Evolutionary conservation across 148 eudicot species (phyloP).

Genomic region (Polygonum maritimum): DNA sequence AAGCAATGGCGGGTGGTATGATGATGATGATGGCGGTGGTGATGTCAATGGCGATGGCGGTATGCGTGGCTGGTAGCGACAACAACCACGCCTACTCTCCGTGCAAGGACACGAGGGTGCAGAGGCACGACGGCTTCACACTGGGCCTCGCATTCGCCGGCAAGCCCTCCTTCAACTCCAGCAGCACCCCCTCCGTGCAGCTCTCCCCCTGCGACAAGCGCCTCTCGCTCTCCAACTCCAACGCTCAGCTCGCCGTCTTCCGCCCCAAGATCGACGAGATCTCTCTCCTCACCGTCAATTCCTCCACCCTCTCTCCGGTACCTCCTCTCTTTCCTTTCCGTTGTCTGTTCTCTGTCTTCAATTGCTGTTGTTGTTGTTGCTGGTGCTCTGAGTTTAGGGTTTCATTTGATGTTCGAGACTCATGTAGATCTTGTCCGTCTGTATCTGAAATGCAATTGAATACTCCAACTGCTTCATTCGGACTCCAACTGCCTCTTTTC

Average conservation of each 20-base stretch:
- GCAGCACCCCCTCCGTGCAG: slow-evolving; percentile 28
- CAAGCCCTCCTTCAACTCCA: slow-evolving; percentile 25
- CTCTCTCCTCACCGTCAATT: slow-evolving; percentile 61
- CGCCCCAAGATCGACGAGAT: slow-evolving; percentile 75
- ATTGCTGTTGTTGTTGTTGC: not conserved
- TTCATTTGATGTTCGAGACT: too few relatives aligned
- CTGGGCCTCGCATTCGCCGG: slow-evolving; percentile 51
- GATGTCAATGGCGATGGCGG: slow-evolving; percentile 7
- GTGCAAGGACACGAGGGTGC: slow-evolving; percentile 45
- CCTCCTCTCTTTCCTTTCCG: not conserved
- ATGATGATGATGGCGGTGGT: not conserved
- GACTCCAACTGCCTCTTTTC: not conserved
- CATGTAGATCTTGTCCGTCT: too few relatives aligned
- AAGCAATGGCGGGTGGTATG: slow-evolving; percentile 29
- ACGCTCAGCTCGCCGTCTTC: slow-evolving; percentile 48
- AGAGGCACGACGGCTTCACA: slow-evolving; percentile 51
- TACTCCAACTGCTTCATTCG: not conserved
- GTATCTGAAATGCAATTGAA: not conserved
- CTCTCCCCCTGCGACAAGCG: slow-evolving; percentile 60
- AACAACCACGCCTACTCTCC: slow-evolving; percentile 47
- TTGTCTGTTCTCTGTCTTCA: not conserved
- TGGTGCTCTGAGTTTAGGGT: too few relatives aligned
- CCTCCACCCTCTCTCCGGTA: slow-evolving; percentile 52
- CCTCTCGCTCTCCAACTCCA: slow-evolving; percentile 31
- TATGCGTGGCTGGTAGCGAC: slow-evolving; percentile 16